Evolutionary conservation across 1,284 basidiomycete species (phyloP).

Genomic region (Pisolithus thermaeus): DNA sequence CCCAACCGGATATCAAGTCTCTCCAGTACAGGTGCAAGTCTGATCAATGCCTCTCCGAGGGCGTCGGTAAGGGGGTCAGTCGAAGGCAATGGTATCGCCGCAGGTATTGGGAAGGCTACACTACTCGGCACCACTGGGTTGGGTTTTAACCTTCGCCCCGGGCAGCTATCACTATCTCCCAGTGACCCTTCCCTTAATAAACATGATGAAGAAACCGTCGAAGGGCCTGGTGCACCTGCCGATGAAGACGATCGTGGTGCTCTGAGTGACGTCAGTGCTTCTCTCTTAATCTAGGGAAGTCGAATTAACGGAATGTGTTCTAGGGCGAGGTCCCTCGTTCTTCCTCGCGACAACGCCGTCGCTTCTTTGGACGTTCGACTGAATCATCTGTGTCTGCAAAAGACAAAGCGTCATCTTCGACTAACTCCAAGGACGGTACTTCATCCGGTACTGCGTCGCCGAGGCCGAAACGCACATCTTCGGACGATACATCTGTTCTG

Average conservation of each 20-base stretch:
- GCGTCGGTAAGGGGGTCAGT: constrained; percentile 10
- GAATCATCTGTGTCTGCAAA: constrained; percentile 38
- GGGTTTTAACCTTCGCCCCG: constrained; percentile 28
- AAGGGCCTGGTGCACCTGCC: constrained; percentile 24
- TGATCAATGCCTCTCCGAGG: constrained; percentile 16
- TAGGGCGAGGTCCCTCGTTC: constrained; percentile 43
- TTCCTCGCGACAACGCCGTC: constrained; percentile 37
- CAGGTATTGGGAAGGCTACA: constrained; percentile 14
- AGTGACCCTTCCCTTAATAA: constrained; percentile 54
- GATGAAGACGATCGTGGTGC: constrained; percentile 56
- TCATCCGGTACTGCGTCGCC: constrained; percentile 14
- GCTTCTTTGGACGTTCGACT: constrained; percentile 55
- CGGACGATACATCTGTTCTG: constrained; percentile 22
- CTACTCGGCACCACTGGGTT: constrained; percentile 21
- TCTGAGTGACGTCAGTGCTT: constrained; percentile 58
- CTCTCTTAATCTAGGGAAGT: constrained; percentile 1
- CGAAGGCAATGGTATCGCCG: constrained; percentile 11
- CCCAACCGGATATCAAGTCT: constrained; percentile 26
- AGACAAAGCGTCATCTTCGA: constrained; percentile 24
- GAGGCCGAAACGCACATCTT: constrained; percentile 17
- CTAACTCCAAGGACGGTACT: constrained; percentile 25
- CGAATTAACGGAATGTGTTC: constrained; percentile 7
- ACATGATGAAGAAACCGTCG: constrained; percentile 30
- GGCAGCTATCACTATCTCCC: constrained; percentile 49
- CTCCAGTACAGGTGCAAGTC: constrained; percentile 23